Conservation (phyloP, 176 grass and related monocot genomes). For the Hordeum marinum region DNA sequence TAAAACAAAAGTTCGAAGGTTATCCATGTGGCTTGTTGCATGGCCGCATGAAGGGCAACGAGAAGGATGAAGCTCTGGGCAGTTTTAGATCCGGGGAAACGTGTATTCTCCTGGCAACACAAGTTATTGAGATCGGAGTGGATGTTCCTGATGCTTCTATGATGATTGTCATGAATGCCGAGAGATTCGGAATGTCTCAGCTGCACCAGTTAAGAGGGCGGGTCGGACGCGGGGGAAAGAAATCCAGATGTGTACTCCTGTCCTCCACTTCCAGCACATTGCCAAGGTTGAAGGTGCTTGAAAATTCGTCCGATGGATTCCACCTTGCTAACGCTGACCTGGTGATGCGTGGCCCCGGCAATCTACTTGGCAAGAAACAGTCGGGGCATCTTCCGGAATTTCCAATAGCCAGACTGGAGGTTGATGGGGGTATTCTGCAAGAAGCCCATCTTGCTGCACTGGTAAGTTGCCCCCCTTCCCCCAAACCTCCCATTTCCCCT, state of each 20-base stretch:
- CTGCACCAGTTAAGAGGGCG: slow-evolving; percentile 89
- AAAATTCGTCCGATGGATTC: slow-evolving; percentile 83
- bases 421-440: slow-evolving; percentile 83
- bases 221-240: slow-evolving; percentile 68
- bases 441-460: slow-evolving; percentile 80
- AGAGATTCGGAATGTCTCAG: slow-evolving; percentile 89
- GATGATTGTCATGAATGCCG: slow-evolving; percentile 94
- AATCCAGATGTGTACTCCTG: slow-evolving; percentile 81
- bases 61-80: slow-evolving; percentile 72
- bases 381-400: slow-evolving; percentile 95
- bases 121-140: slow-evolving; percentile 90
- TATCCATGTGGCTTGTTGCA: slow-evolving; percentile 82
- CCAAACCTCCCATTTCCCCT: neutral
- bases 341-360: slow-evolving; percentile 74
- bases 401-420: slow-evolving; percentile 89
- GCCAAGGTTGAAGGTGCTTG: slow-evolving; percentile 68
- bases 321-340: slow-evolving; percentile 83
- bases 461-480: slow-evolving; percentile 28
- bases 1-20: slow-evolving; percentile 57
- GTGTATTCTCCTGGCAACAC: slow-evolving; percentile 72
- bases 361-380: slow-evolving; percentile 90
- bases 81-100: slow-evolving; percentile 78
- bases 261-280: slow-evolving; percentile 50
- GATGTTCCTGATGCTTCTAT: slow-evolving; percentile 93
- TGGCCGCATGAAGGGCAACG: slow-evolving; percentile 64